Evolutionary conservation across 2,329 filamentous ascomycete genomes (phyloP).

Genomic region (Mariannaea sp.): DNA sequence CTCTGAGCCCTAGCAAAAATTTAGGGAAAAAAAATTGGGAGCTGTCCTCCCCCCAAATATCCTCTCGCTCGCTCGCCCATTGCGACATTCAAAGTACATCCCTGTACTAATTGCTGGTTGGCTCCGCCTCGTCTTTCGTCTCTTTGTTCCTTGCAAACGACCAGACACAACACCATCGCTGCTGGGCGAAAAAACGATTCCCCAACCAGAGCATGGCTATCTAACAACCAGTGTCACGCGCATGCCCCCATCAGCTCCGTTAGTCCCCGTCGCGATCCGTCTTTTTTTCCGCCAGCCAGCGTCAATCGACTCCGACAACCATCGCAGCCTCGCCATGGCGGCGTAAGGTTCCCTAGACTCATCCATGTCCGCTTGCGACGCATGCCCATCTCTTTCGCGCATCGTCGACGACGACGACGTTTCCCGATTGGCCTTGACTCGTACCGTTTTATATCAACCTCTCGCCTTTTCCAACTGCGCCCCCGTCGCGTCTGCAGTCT

Average conservation of each 20-base stretch:
- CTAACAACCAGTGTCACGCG: constrained; percentile 25
- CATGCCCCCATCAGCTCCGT: constrained; percentile 15
- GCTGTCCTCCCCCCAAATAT: constrained; percentile 6
- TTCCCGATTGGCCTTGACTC: constrained; percentile 2
- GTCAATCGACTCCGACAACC: constrained; percentile 33
- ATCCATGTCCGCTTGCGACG: constrained; percentile 39
- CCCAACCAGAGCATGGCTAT: constrained; percentile 18
- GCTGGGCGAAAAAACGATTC: constrained; percentile 2
- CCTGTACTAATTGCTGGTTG: constrained; percentile 18
- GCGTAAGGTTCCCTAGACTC: constrained; percentile 34
- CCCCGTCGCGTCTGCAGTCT: constrained; percentile 31
- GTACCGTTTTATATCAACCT: not conserved
- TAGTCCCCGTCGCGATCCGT: constrained; percentile 12
- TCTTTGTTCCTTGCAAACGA: constrained; percentile 20
- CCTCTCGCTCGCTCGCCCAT: constrained; percentile 6
- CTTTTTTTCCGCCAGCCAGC: constrained; percentile 22
- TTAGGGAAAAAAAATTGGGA: constrained; percentile 14
- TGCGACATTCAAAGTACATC: constrained; percentile 23
- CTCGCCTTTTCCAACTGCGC: constrained; percentile 10
- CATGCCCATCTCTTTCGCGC: constrained; percentile 31
- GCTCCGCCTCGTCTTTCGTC: constrained; percentile 20
- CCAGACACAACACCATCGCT: constrained; percentile 20
- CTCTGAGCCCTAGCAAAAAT: not conserved
- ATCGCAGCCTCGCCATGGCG: constrained; percentile 40
- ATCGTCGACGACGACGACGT: constrained; percentile 25